Base-by-base conservation (phyloP, 768 basidiomycete genomes). In the Pilatotrama ljubarskyi region DNA sequence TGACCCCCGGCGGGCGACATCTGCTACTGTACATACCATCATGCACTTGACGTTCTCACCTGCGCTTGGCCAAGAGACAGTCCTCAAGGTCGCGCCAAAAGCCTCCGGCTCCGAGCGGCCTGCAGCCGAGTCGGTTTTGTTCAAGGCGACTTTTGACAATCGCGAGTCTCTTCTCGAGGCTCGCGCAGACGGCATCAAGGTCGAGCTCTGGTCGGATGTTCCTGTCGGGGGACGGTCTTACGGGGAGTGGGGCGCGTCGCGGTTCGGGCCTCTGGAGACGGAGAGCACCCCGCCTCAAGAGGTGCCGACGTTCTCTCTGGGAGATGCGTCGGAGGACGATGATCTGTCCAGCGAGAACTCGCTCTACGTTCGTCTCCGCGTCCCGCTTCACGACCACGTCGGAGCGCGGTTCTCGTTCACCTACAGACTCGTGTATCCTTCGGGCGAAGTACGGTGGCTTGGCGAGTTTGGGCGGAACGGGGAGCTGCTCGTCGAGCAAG, bases 191-290 rank as follows among this genome's bases (percentile, higher is more conserved):
- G 66, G 66, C 24, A 41, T 64, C 35, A 58, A 64, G 40, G 58
- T 73, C 46, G 70, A 73, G 59, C 61, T 73, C 52, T 73, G 72
- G 72, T 68, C 70, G 17, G 64, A 73, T 62, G 40, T 73, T 13
- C 68, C 70, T 5, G 53, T 59, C 13, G 51, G 51, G n/a, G 65
- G 66, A 32, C 51, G 61, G 17, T n/a, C 47, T 15, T 15, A n/a
- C 5, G 67, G 66, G 52, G 70, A 67, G 25, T 73, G 72, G 72
- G 62, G 66, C 41, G 64, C 70, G 1, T 13, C 66, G 26, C 22
- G 54, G 26, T 69, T 73, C 52, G 24, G 55, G 14, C 42, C 26
- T 36, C 47, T 64, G 38, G 55, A 54, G 18, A 55, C n/a, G n/a
- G 38, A 41, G 36, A 18, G 40, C 15, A 43, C 29, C 29, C 37